Conservation (phyloP, 768 basidiomycete genomes). For the Termitomyces sp. region DNA sequence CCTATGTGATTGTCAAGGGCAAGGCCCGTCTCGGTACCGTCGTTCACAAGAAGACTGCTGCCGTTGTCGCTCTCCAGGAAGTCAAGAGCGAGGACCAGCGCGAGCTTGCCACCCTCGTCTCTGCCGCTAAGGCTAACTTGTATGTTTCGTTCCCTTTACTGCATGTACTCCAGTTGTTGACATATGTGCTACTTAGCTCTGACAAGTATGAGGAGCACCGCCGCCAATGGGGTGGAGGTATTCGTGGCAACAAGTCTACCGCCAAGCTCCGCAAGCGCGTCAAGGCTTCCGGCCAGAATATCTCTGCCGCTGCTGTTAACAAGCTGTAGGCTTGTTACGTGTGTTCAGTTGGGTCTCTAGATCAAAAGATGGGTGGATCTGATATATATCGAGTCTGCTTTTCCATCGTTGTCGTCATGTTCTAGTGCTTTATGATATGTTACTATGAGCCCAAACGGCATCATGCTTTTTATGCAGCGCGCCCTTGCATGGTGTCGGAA, state of each 20-base stretch:
- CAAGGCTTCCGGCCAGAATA: constrained; percentile 77
- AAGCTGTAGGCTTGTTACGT: constrained; percentile 52
- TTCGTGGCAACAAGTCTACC: constrained; percentile 92
- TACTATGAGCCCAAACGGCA: constrained; percentile 12
- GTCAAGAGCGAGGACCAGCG: constrained; percentile 93
- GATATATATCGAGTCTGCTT: constrained; percentile 1
- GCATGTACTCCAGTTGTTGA: background rate
- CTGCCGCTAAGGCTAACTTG: constrained; percentile 97
- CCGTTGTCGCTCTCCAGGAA: constrained; percentile 87
- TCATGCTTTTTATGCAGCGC: constrained; percentile 16
- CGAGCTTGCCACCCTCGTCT: constrained; percentile 88
- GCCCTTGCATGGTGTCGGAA: constrained; percentile 9
- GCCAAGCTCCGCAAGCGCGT: constrained; percentile 93
- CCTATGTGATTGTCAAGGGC: constrained; percentile 97
- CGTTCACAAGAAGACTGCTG: constrained; percentile 97
- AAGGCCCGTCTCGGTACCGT: constrained; percentile 98
- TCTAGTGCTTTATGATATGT: constrained; percentile 11
- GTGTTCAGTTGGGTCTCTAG: background rate
- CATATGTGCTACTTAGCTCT: constrained; percentile 39
- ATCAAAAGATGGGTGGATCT: constrained; percentile 13
- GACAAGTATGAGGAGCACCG: constrained; percentile 93
- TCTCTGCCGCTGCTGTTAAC: constrained; percentile 48
- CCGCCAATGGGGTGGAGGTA: constrained; percentile 92
- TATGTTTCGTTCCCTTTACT: constrained; percentile 33
- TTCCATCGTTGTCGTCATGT: constrained; percentile 7